Percentiles rank a stretch among this genome's conserved stretches.
Evolutionary conservation across 1,284 basidiomycete genomes (phyloP).

Genomic region (Ustilago trichophora): DNA sequence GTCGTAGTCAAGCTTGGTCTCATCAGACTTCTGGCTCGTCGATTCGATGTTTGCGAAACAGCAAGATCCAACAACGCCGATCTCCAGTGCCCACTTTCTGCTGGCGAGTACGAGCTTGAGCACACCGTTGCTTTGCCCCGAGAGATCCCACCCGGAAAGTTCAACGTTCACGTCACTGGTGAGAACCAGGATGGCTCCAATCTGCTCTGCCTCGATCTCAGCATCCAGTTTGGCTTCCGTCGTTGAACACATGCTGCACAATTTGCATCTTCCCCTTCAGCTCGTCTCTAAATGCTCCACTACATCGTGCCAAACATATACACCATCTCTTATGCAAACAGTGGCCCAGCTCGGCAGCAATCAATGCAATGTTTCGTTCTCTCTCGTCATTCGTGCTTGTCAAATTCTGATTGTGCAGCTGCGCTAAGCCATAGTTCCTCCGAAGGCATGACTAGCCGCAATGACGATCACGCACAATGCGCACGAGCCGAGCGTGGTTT

Average conservation of each 20-base stretch:
- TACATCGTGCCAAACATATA: not conserved
- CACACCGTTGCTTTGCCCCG: constrained; percentile 61
- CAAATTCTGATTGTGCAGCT: too few species aligned
- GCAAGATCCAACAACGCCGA: constrained; percentile 56
- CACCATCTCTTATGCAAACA: not conserved
- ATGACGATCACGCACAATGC: too few species aligned
- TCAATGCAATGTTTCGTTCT: constrained; percentile 5
- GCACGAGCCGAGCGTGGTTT: too few species aligned
- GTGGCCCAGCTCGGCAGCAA: not conserved
- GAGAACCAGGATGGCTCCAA: constrained; percentile 81
- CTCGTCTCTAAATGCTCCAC: too few species aligned
- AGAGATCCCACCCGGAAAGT: constrained; percentile 72
- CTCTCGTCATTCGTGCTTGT: too few species aligned
- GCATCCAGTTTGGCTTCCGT: constrained; percentile 70
- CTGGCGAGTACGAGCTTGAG: constrained; percentile 56
- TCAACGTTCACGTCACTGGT: constrained; percentile 77
- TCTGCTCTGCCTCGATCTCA: constrained; percentile 81
- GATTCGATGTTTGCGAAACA: constrained; percentile 61
- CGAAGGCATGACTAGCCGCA: too few species aligned
- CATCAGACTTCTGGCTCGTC: constrained; percentile 54
- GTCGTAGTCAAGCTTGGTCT: constrained; percentile 63
- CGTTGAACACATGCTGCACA: constrained; percentile 4
- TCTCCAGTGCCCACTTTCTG: constrained; percentile 60
- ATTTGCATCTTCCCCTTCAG: not conserved
- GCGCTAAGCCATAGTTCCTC: too few species aligned